A percentile compares a stretch with the other conserved stretches of the same genome.
Conservation (phyloP, 2,329 filamentous ascomycete species). For the Calonectria honghensis region DNA sequence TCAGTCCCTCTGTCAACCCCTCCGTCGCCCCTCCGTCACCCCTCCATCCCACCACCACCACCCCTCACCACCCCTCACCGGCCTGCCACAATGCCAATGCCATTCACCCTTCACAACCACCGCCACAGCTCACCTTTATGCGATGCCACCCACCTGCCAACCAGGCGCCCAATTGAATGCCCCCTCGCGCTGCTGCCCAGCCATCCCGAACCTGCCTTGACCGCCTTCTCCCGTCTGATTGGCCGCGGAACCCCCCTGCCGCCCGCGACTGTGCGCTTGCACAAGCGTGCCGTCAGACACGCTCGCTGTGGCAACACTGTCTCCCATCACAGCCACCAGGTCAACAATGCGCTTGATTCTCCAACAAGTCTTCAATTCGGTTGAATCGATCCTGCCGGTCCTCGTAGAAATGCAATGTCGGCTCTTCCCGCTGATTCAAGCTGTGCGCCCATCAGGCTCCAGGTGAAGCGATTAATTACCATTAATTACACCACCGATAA, state of each 20-base stretch:
- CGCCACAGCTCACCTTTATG: conserved; percentile 6
- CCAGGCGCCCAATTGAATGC: conserved; percentile 31
- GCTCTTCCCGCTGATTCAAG: not conserved
- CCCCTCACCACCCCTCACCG: not conserved
- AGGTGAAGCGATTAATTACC: not conserved
- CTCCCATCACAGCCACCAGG: conserved; percentile 3
- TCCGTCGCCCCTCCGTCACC: not conserved
- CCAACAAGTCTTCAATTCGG: conserved; percentile 15
- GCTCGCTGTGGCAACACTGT: not conserved
- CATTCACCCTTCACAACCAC: conserved; percentile 2
- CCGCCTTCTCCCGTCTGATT: conserved; percentile 5
- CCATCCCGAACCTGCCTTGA: conserved; percentile 6
- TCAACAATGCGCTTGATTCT: conserved; percentile 12
- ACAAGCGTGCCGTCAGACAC: conserved; percentile 65
- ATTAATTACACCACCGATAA: not conserved
- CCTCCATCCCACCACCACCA: not conserved
- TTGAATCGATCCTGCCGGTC: not conserved
- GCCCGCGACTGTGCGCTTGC: conserved; percentile 19
- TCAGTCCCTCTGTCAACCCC: too few relatives aligned
- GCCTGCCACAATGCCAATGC: not conserved
- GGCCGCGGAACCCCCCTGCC: conserved; percentile 16
- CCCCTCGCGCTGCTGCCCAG: conserved; percentile 17
- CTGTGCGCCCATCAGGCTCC: not conserved
- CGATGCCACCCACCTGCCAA: conserved; percentile 27
- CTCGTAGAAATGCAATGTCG: not conserved